Conservation (phyloP, 2,329 filamentous ascomycete genomes). For the Hirsutella thompsonii region DNA sequence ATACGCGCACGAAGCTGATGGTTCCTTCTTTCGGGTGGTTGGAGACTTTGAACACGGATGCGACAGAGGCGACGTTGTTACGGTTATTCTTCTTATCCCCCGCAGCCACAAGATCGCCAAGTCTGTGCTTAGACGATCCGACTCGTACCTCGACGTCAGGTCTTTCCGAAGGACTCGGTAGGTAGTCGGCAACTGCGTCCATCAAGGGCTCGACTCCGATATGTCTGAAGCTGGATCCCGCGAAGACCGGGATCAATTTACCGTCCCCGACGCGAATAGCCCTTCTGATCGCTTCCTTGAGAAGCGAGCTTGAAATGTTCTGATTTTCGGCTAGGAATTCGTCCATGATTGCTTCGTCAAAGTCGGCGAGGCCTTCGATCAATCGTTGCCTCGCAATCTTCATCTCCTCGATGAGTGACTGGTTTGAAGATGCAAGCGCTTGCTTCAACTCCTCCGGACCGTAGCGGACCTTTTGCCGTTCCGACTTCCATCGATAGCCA, state of each 20-base stretch:
- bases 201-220: slow-evolving; percentile 87
- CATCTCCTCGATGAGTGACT: slow-evolving; percentile 53
- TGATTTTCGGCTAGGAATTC: slow-evolving; percentile 68
- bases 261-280: slow-evolving; percentile 57
- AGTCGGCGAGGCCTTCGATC: slow-evolving; percentile 73
- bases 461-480: slow-evolving; percentile 24
- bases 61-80: slow-evolving; percentile 30
- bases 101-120: slow-evolving; percentile 23
- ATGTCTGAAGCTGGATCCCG: slow-evolving; percentile 84
- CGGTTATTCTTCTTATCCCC: slow-evolving; percentile 22
- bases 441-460: slow-evolving; percentile 15
- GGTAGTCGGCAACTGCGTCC: slow-evolving; percentile 75
- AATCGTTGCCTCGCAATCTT: slow-evolving; percentile 63
- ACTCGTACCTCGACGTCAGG: slow-evolving; percentile 68
- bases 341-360: slow-evolving; percentile 78
- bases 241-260: slow-evolving; percentile 72
- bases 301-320: slow-evolving; percentile 53
- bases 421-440: slow-evolving; percentile 28
- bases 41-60: slow-evolving; percentile 88
- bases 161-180: slow-evolving; percentile 71
- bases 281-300: slow-evolving; percentile 62
- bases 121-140: slow-evolving; percentile 33
- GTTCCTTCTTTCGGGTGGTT: slow-evolving; percentile 77
- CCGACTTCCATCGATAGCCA: slow-evolving; percentile 56
- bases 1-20: slow-evolving; percentile 84